A percentile compares a stretch with the other conserved stretches of the same genome.
phyloP scores from a whole-genome alignment of 2,329 filamentous ascomycete genomes.

The Ophiocordyceps camponoti-rufipedis region DNA sequence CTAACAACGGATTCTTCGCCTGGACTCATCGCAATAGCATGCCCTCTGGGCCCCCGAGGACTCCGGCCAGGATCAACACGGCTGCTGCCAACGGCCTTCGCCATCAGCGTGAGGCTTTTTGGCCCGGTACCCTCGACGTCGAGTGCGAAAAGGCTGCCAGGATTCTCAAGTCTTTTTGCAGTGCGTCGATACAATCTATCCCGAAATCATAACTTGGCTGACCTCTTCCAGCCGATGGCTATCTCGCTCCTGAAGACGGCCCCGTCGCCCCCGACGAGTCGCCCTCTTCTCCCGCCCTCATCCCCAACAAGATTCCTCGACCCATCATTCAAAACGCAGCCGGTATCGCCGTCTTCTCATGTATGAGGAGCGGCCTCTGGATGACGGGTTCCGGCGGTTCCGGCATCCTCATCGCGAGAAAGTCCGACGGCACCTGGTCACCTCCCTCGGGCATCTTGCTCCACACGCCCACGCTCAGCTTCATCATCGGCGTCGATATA shows the following conservation, averaged over 20 bases:
- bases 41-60: conserved; percentile 1
- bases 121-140: conserved; percentile 55
- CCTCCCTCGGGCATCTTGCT: conserved; percentile 55
- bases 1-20: conserved; percentile 17
- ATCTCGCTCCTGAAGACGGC: conserved; percentile 18
- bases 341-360: conserved; percentile 39
- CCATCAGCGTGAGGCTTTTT: conserved; percentile 58
- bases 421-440: conserved; percentile 45
- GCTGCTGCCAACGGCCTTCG: conserved; percentile 32
- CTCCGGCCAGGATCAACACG: conserved; percentile 16
- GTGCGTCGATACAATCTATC: conserved; percentile 8
- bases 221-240: conserved; percentile 30
- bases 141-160: conserved; percentile 61
- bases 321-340: conserved; percentile 34
- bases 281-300: not conserved
- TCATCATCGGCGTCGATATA: conserved; percentile 55
- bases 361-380: not conserved
- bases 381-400: conserved; percentile 29
- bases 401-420: conserved; percentile 38
- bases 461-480: conserved; percentile 51
- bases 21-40: conserved; percentile 31
- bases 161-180: conserved; percentile 58
- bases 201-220: not conserved
- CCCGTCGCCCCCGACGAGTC: not conserved
- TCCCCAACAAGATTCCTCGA: conserved; percentile 14